Evolutionary conservation across 2,329 filamentous ascomycete species (phyloP).

Genomic region (Colletotrichum sojae): DNA sequence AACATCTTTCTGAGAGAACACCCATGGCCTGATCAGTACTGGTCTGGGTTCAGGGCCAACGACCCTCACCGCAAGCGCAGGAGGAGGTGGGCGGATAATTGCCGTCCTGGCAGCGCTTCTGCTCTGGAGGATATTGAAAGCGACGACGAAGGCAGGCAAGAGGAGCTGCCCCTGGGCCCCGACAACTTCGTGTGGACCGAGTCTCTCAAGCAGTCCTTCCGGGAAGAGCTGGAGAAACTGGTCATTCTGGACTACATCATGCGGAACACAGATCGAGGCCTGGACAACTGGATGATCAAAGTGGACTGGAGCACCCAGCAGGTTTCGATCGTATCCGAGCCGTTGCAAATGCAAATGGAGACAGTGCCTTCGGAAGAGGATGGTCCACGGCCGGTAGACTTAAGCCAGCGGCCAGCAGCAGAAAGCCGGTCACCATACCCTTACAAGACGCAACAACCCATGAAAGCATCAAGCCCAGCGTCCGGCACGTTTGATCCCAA

Average conservation of each 20-base stretch:
- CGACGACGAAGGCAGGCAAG: conserved; percentile 60
- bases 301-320: conserved; percentile 88
- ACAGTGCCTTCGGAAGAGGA: conserved; percentile 59
- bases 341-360: conserved; percentile 77
- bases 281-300: conserved; percentile 99
- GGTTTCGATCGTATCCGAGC: conserved; percentile 89
- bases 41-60: conserved; percentile 77
- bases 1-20: conserved; percentile 95
- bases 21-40: conserved; percentile 94
- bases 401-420: conserved; percentile 58
- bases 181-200: conserved; percentile 89
- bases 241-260: conserved; percentile 99
- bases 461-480: conserved; percentile 77
- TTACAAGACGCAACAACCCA: conserved; percentile 85
- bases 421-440: conserved; percentile 68
- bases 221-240: conserved; percentile 95
- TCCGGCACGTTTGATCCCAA: conserved; percentile 65
- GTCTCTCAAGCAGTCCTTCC: conserved; percentile 87
- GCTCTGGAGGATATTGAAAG: conserved; percentile 62
- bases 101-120: conserved; percentile 37
- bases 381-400: conserved; percentile 74
- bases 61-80: conserved; percentile 78
- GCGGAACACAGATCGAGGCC: conserved; percentile 95
- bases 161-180: conserved; percentile 57
- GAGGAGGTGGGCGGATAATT: conserved; percentile 58